Evolutionary conservation across 192 early-diverging fungal genomes (phyloP), one percentile per base, ranked within the genome.

Genomic region (Entophlyctis luteolus): DNA sequence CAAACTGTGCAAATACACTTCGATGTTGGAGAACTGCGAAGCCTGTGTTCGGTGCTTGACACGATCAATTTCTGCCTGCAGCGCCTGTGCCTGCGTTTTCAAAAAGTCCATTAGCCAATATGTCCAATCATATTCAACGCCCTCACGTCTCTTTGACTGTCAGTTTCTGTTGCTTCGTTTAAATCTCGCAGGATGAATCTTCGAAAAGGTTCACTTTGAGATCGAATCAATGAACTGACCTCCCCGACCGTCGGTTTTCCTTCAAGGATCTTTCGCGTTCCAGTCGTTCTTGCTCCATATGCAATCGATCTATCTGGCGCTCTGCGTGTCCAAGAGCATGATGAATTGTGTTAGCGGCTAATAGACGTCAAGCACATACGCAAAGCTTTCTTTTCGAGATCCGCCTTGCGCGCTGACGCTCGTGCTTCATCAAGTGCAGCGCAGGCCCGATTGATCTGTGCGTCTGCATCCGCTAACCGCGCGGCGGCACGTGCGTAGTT

Each of bases 11-110:
- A 67, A 39, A 18, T 31, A 55, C 14, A 55, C 65, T 20, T 53
- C 27, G 18, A 25, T 37, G 34, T 67, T 35, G 39, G 53, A 39
- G 42, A 39, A 23, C 16, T 35, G 25, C 4, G 53, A 25, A n/a
- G n/a, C n/a, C 10, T 53, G 65, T 31, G 52, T 71, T 1, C 79
- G 65, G 27, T 76, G 66, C 48, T 81, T 77, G 55, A 81, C 74
- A 23, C 79, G 70, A 33, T 78, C 76, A 20, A 81, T 76, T 27
- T 78, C 74, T 2, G 68, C 70, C 60, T 76, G 65, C 14, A 81
- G 62, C 18, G 65, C 62, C 18, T 25, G 38, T 2, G 69, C 68
- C 73, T 76, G 56, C 0, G 0, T n/a, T 22, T 8, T 27, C 59
- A n/a, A 18, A 36, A 60, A 25, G 6, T 55, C 27, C 27, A n/a